phyloP scores from a whole-genome alignment of 768 basidiomycete species.

The Pisolithus albus region DNA sequence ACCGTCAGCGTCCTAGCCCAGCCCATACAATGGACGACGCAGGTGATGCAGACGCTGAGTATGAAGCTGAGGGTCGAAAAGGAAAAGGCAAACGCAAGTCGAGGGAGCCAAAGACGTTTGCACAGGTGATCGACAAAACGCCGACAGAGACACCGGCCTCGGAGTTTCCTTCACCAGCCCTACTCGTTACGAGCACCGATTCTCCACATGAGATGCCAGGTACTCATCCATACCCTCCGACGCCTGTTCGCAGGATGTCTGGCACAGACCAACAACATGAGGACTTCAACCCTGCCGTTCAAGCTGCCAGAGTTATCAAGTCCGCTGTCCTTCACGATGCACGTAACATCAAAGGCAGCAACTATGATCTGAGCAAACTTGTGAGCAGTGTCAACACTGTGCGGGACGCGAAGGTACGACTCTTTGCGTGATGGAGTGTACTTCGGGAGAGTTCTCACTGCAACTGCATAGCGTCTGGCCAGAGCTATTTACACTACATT shows the following conservation, averaged over 20 bases:
- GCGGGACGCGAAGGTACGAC: conserved; percentile 58
- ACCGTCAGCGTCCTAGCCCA: conserved; percentile 23
- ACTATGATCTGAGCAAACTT: conserved; percentile 36
- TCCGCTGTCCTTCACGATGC: conserved; percentile 72
- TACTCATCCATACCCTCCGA: conserved; percentile 37
- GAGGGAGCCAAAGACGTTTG: conserved; percentile 1
- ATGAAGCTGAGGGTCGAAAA: conserved; percentile 12
- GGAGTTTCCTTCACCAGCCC: conserved; percentile 4
- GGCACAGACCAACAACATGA: conserved; percentile 23
- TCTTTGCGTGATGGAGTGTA: neutral
- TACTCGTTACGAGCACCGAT: neutral
- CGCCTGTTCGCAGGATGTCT: conserved; percentile 10
- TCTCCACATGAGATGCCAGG: conserved; percentile 6
- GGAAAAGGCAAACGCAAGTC: conserved; percentile 25
- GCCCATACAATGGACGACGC: conserved; percentile 21
- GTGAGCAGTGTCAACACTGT: conserved; percentile 50
- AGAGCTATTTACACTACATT: conserved; percentile 59
- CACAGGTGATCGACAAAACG: neutral
- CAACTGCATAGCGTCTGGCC: conserved; percentile 50
- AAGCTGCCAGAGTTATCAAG: conserved; percentile 60
- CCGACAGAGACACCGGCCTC: conserved; percentile 7
- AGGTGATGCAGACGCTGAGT: conserved; percentile 26
- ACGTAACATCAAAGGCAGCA: conserved; percentile 54
- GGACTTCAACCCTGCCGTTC: conserved; percentile 36
- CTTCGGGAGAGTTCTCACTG: neutral